phyloP scores from a whole-genome alignment of 345 rosid genomes.

The Salix suchowensis region DNA sequence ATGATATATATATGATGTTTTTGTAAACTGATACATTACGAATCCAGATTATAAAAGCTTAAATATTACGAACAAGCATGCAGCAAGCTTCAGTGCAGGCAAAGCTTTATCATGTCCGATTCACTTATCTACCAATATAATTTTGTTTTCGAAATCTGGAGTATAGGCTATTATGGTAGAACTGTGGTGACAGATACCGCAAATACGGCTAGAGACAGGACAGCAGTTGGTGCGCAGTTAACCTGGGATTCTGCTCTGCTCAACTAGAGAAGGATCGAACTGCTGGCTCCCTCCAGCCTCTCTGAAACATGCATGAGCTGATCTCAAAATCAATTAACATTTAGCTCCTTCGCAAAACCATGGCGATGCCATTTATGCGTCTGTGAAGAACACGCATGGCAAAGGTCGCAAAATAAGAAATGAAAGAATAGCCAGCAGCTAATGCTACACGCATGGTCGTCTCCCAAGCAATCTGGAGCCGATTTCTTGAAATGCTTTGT shows the following conservation, averaged over 20 bases:
- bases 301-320: not conserved
- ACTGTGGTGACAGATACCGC: conserved; percentile 10
- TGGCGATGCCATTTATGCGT: not conserved
- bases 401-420: not conserved
- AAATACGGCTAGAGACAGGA: conserved; percentile 13
- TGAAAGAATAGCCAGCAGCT: not conserved
- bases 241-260: not conserved
- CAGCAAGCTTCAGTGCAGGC: conserved; percentile 14
- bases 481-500: not conserved
- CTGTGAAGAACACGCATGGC: conserved; percentile 17
- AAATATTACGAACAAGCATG: not conserved
- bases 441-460: not conserved
- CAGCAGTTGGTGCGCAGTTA: not conserved
- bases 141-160: not conserved
- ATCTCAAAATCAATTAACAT: no score
- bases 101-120: not conserved
- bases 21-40: not conserved
- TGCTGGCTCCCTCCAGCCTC: conserved; percentile 4
- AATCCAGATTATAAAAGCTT: not conserved
- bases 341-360: no score
- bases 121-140: not conserved
- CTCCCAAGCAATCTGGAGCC: not conserved
- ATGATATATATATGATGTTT: no score
- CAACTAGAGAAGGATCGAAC: conserved; percentile 9
- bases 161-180: conserved; percentile 10